phyloP scores from a whole-genome alignment of 805 yeast species.

The Kodamaea kakaduensis region DNA sequence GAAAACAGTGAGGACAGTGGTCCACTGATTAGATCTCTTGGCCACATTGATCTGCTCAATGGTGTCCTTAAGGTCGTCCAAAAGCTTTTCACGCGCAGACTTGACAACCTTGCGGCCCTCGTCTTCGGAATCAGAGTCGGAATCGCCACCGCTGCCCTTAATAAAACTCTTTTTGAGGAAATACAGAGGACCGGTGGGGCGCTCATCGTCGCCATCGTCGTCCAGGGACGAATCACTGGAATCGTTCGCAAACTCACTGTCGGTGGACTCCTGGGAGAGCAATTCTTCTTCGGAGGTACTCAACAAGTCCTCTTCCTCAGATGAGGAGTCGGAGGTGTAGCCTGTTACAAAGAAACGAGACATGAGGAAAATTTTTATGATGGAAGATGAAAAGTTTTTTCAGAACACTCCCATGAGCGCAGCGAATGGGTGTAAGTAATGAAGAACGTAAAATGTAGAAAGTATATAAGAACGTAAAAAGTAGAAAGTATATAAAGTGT shows the following conservation, averaged over 20 bases:
- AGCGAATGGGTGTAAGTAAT: no score
- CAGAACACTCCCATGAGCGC: no score
- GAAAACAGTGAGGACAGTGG: slow-evolving; percentile 65
- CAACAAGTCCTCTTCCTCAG: slow-evolving; percentile 49
- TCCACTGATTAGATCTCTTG: slow-evolving; percentile 75
- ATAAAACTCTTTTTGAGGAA: slow-evolving; percentile 49
- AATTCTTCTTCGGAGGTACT: slow-evolving; percentile 59
- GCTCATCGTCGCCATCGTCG: slow-evolving; percentile 19
- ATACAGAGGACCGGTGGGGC: slow-evolving; percentile 49
- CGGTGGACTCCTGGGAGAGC: slow-evolving; percentile 43
- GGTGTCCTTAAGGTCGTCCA: slow-evolving; percentile 75
- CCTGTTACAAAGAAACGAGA: slow-evolving; percentile 83
- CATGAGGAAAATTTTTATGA: slow-evolving; percentile 46
- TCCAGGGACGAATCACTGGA: slow-evolving; percentile 31
- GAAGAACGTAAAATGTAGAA: no score
- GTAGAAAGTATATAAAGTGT: no score
- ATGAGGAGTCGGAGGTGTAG: slow-evolving; percentile 54
- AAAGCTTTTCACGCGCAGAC: slow-evolving; percentile 86
- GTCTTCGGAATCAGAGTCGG: slow-evolving; percentile 50
- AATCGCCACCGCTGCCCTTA: slow-evolving; percentile 35
- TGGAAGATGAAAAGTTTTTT: slow-evolving; percentile 6
- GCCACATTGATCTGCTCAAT: slow-evolving; percentile 67
- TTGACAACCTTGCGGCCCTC: slow-evolving; percentile 84
- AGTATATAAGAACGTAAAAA: no score
- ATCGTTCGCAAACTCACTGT: slow-evolving; percentile 50